Conservation (phyloP, 768 basidiomycete species). For the Lactarius hengduanensis region DNA sequence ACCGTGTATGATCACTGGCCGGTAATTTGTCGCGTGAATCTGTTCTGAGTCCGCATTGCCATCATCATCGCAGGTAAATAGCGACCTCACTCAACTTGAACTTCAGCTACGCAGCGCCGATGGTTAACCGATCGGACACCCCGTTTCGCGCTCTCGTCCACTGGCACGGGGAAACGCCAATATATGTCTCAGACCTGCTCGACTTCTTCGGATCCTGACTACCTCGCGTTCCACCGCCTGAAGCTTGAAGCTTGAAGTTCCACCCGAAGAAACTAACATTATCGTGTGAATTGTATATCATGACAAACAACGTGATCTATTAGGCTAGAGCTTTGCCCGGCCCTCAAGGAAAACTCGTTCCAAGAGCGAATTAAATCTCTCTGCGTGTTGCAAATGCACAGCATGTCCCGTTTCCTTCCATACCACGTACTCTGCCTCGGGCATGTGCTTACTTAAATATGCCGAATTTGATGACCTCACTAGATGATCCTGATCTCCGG, state of each 20-base stretch:
- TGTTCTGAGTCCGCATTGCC: background rate
- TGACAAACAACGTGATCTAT: background rate
- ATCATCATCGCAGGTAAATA: background rate
- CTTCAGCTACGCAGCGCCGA: constrained; percentile 56
- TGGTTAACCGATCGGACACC: constrained; percentile 78
- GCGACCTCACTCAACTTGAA: constrained; percentile 13
- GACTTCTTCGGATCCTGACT: constrained; percentile 62
- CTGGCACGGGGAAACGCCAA: constrained; percentile 59
- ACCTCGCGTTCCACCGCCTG: constrained; percentile 63
- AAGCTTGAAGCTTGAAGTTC: too few relatives aligned
- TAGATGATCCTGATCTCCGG: constrained; percentile 64
- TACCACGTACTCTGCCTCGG: constrained; percentile 50
- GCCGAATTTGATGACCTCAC: constrained; percentile 51
- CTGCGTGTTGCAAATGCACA: constrained; percentile 49
- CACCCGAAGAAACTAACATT: too few relatives aligned
- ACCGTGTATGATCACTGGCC: background rate
- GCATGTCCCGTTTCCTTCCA: constrained; percentile 69
- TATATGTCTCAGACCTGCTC: constrained; percentile 64
- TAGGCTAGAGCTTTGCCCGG: background rate
- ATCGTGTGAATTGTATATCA: too few relatives aligned
- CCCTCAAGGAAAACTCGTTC: constrained; percentile 50
- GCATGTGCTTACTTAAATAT: constrained; percentile 57
- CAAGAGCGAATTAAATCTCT: constrained; percentile 54
- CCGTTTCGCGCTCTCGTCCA: constrained; percentile 65
- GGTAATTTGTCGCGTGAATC: background rate